A percentile compares a stretch with the other conserved stretches of the same genome.
Conservation (phyloP, 2,329 filamentous ascomycete species). For the Tolypocladium sp. region DNA sequence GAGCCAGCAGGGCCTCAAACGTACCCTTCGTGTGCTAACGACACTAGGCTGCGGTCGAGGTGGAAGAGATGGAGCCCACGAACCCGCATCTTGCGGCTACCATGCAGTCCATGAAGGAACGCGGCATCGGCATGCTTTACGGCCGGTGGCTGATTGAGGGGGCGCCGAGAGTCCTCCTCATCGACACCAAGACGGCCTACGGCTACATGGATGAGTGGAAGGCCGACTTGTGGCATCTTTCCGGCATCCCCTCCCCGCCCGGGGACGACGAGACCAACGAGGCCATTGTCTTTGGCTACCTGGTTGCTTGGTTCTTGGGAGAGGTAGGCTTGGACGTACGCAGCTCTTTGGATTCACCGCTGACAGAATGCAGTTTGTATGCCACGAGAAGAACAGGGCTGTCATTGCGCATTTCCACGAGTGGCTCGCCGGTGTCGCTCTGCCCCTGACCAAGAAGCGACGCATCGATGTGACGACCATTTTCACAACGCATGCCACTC, state of each 20-base stretch:
- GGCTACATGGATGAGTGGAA: slow-evolving; percentile 94
- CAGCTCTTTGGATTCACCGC: background rate
- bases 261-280: slow-evolving; percentile 94
- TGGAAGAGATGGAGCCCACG: slow-evolving; percentile 82
- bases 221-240: slow-evolving; percentile 83
- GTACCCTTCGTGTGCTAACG: slow-evolving; percentile 2
- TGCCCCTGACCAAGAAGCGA: slow-evolving; percentile 86
- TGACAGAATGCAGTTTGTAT: slow-evolving; percentile 60
- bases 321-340: slow-evolving; percentile 53
- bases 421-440: slow-evolving; percentile 89
- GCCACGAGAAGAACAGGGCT: slow-evolving; percentile 81
- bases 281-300: slow-evolving; percentile 92
- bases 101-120: slow-evolving; percentile 85
- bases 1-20: background rate
- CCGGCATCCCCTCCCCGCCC: slow-evolving; percentile 87
- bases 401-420: slow-evolving; percentile 99
- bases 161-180: slow-evolving; percentile 83
- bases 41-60: slow-evolving; percentile 82
- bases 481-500: slow-evolving; percentile 94
- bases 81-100: slow-evolving; percentile 71
- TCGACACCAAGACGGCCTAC: slow-evolving; percentile 92
- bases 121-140: slow-evolving; percentile 83
- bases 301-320: slow-evolving; percentile 96
- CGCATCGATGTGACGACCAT: slow-evolving; percentile 96
- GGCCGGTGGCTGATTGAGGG: slow-evolving; percentile 97